phyloP scores from a whole-genome alignment of 345 rosid species.

The Trapa incisa region DNA sequence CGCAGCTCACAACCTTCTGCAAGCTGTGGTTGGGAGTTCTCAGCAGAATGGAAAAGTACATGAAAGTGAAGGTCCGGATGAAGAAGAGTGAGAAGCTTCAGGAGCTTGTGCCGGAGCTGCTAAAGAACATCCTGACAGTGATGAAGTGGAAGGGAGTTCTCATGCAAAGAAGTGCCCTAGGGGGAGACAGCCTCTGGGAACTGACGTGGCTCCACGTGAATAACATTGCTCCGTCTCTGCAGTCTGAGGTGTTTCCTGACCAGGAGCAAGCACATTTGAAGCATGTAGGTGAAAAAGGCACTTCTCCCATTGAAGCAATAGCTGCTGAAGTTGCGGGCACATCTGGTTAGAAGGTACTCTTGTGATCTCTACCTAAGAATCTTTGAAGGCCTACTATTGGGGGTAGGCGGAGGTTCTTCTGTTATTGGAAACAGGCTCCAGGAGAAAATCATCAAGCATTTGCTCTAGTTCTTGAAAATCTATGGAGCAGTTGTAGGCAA shows the following conservation, averaged over 20 bases:
- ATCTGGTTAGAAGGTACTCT: not conserved
- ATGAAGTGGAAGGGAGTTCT: conserved; percentile 85
- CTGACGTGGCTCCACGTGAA: conserved; percentile 92
- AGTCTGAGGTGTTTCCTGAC: conserved; percentile 79
- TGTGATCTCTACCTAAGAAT: not conserved
- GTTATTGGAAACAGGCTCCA: not conserved
- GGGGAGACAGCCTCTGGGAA: conserved; percentile 98
- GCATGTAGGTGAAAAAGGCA: conserved; percentile 25
- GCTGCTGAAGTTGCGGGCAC: not conserved
- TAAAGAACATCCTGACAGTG: conserved; percentile 64
- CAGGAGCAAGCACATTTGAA: conserved; percentile 27
- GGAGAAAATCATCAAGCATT: not conserved
- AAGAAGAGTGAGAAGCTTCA: conserved; percentile 92
- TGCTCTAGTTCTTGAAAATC: not conserved
- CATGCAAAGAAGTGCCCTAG: conserved; percentile 70
- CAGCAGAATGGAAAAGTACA: conserved; percentile 82
- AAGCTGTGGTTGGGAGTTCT: conserved; percentile 92
- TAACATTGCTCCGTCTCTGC: conserved; percentile 66
- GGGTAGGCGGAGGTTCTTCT: not conserved
- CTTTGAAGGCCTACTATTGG: not conserved
- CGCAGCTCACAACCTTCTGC: conserved; percentile 73
- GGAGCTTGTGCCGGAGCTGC: conserved; percentile 74
- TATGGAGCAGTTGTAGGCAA: not conserved
- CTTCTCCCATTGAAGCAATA: conserved; percentile 15
- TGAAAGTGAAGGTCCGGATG: conserved; percentile 75